Conservation (phyloP, 2,329 filamentous ascomycete species). For the Aspergillus pseudotamarii region DNA sequence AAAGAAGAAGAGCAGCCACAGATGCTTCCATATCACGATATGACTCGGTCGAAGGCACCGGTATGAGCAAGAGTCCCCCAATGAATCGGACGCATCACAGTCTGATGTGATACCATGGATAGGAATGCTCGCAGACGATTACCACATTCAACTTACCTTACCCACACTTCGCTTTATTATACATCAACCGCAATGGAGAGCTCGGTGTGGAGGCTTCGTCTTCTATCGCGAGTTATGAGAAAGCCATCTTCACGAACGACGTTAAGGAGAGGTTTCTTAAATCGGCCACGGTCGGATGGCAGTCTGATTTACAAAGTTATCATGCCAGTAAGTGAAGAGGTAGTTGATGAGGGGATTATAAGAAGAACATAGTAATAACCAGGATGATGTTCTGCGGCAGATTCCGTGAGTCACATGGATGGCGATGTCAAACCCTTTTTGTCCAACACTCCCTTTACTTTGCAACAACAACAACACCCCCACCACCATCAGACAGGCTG, state of each 20-base stretch:
- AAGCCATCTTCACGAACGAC: slow-evolving; percentile 39
- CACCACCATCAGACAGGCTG: slow-evolving; percentile 19
- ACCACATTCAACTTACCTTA: slow-evolving; percentile 29
- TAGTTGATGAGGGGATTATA: background rate
- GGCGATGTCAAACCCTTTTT: slow-evolving; percentile 16
- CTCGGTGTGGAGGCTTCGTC: slow-evolving; percentile 35
- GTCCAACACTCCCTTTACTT: slow-evolving; percentile 12
- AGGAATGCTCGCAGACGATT: slow-evolving; percentile 24
- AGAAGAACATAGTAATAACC: background rate
- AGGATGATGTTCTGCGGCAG: background rate
- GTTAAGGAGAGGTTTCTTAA: slow-evolving; percentile 38
- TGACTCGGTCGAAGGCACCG: slow-evolving; percentile 23
- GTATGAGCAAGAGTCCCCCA: slow-evolving; percentile 16
- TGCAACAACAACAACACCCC: slow-evolving; percentile 14
- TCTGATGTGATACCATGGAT: slow-evolving; percentile 14
- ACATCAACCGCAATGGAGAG: slow-evolving; percentile 38
- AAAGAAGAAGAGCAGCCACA: slow-evolving; percentile 20
- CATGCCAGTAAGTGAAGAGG: slow-evolving; percentile 26
- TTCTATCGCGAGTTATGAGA: slow-evolving; percentile 36
- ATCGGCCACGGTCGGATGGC: slow-evolving; percentile 25
- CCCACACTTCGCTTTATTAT: slow-evolving; percentile 41
- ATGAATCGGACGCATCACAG: slow-evolving; percentile 7
- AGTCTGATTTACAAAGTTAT: slow-evolving; percentile 24
- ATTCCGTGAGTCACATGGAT: slow-evolving; percentile 15
- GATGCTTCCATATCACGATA: slow-evolving; percentile 24